phyloP scores from a whole-genome alignment of 1,284 basidiomycete species.

The Cutaneotrichosporon cyanovorans region DNA sequence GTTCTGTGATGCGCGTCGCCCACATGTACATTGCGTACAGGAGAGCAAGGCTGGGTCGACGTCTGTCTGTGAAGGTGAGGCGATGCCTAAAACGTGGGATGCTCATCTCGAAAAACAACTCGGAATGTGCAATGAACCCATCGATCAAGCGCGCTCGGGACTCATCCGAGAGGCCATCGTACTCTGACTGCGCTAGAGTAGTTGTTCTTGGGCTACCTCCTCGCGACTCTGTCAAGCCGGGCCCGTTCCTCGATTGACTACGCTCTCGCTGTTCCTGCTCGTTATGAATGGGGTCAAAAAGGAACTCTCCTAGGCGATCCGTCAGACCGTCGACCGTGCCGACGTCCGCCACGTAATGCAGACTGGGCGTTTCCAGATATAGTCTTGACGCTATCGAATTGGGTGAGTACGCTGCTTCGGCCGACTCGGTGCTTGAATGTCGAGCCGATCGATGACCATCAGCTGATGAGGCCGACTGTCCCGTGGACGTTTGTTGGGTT shows the following conservation, averaged over 20 bases:
- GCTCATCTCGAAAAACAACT: slow-evolving; percentile 41
- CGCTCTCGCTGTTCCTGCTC: slow-evolving; percentile 3
- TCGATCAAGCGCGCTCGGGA: slow-evolving; percentile 30
- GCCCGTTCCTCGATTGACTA: slow-evolving; percentile 8
- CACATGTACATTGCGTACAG: slow-evolving; percentile 44
- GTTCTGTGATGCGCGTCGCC: slow-evolving; percentile 36
- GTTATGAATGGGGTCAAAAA: slow-evolving; percentile 29
- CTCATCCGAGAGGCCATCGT: slow-evolving; percentile 31
- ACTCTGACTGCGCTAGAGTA: slow-evolving; percentile 19
- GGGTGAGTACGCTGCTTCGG: too few relatives aligned
- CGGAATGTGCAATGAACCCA: slow-evolving; percentile 32
- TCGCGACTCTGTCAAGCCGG: not conserved
- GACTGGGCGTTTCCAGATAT: slow-evolving; percentile 22
- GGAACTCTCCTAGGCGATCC: slow-evolving; percentile 37
- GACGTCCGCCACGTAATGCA: slow-evolving; percentile 25
- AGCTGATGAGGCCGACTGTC: too few relatives aligned
- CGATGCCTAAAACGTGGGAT: slow-evolving; percentile 38
- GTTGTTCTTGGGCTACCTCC: slow-evolving; percentile 1
- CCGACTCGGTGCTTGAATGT: too few relatives aligned
- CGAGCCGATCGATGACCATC: too few relatives aligned
- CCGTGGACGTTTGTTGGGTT: too few relatives aligned
- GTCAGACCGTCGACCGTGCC: slow-evolving; percentile 31
- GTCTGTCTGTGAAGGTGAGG: slow-evolving; percentile 33
- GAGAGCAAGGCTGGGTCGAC: slow-evolving; percentile 33
- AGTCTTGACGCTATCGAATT: slow-evolving; percentile 9